Percentiles rank a stretch among this genome's conserved stretches.
Conservation (phyloP, 2,329 filamentous ascomycete species). For the Thelonectria olida region DNA sequence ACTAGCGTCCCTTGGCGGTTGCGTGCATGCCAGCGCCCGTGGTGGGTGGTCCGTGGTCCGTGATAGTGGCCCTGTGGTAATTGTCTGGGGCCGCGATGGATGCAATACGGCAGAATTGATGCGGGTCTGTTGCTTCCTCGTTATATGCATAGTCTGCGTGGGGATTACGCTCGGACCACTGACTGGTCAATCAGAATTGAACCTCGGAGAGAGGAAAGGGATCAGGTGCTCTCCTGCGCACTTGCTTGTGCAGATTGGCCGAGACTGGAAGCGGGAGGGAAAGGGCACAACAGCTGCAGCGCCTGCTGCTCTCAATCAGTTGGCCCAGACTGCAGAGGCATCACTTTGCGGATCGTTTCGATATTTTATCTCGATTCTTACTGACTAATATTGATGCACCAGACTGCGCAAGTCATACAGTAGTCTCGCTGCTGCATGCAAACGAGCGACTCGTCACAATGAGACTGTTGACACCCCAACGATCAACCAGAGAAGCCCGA, state of each 20-base stretch:
- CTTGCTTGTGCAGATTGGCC: conserved; percentile 11
- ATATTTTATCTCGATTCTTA: not conserved
- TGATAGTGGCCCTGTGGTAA: conserved; percentile 4
- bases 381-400: not conserved
- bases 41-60: conserved; percentile 22
- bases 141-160: conserved; percentile 30
- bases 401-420: conserved; percentile 1
- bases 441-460: not conserved
- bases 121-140: conserved; percentile 1
- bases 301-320: not conserved
- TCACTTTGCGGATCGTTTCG: not conserved
- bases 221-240: conserved; percentile 20
- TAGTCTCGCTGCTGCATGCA: conserved; percentile 9
- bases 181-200: conserved; percentile 21
- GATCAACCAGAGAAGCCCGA: conserved; percentile 8
- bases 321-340: not conserved
- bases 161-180: conserved; percentile 30
- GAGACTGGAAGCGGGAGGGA: not conserved
- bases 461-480: conserved; percentile 1
- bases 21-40: conserved; percentile 28
- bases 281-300: not conserved
- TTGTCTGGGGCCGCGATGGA: conserved; percentile 8
- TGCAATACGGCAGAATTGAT: conserved; percentile 15
- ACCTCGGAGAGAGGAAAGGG: conserved; percentile 22
- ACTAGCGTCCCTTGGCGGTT: conserved; percentile 20